Conservation (phyloP, 2,329 filamentous ascomycete species). For the Thielaviopsis populi region DNA sequence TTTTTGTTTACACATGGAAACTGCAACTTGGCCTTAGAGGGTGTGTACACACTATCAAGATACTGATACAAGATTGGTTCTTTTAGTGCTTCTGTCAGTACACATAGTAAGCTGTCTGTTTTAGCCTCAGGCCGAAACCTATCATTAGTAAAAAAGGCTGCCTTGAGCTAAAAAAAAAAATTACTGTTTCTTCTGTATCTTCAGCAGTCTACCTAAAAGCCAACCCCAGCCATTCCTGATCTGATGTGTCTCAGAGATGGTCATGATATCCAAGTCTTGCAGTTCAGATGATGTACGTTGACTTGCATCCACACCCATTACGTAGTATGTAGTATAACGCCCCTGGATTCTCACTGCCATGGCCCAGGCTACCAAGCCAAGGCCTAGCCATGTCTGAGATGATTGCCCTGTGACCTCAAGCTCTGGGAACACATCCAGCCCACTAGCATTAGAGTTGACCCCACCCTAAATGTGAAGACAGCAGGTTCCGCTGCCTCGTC, state of each 20-base stretch:
- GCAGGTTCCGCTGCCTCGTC: not conserved
- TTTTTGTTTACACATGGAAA: not conserved
- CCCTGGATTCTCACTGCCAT: not conserved
- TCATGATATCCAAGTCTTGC: not conserved
- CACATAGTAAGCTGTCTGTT: not conserved
- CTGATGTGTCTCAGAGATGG: not conserved
- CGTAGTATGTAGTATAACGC: not conserved
- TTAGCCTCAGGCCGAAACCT: not conserved
- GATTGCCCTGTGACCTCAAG: too few species aligned
- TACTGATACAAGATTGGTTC: too few species aligned
- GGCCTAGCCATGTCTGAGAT: too few species aligned
- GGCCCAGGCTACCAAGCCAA: too few species aligned
- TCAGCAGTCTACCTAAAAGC: not conserved
- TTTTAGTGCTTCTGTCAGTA: too few species aligned
- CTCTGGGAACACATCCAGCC: not conserved
- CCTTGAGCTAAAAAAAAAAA: too few species aligned
- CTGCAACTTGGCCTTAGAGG: not conserved
- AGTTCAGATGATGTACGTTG: not conserved
- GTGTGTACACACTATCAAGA: too few species aligned
- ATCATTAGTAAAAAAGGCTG: not conserved
- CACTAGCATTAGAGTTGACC: not conserved
- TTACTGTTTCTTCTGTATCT: not conserved
- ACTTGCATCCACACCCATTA: not conserved
- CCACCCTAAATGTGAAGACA: not conserved
- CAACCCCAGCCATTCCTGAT: not conserved